Evolutionary conservation across 1,139 yeast genomes (phyloP), one percentile per base, ranked within the genome.

Genomic region (Blastobotrys arbuscula): DNA sequence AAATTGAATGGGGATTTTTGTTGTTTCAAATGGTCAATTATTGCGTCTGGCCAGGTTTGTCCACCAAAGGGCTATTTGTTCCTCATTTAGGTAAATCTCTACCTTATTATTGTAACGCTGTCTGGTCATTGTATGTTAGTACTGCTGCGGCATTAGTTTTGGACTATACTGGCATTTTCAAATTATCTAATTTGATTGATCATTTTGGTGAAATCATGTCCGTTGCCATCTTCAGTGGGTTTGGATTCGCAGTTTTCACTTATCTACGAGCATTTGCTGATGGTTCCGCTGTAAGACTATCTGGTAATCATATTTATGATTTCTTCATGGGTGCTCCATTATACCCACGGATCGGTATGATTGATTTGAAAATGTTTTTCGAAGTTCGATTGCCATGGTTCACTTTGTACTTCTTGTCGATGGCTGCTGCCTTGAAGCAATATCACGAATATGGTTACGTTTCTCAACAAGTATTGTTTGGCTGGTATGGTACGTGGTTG

Each of bases 371-470:
- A 74, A 87, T 92, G 95, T 92, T 90, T 69, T 92, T 89, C 64
- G 98, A 92, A 70, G 97, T 92, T 43, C 81, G 98, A 67, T 75
- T 92, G 54, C 98, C 98, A 15, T 92, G 98, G 98, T 92, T 82
- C 72, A 86, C 88, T 24, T 73, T 92, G 50, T 83, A 84, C 70
- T 86, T 88, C 70, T 68, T 89, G 56, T 76, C 94, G 3, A 70
- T 87, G 54, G 87, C 89, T 26, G 78, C 87, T 44, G 81, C 82
- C 44, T 73, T 87, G 55, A 81, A 80, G 66, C 98, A 92, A 70
- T 79, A 76, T 59, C 96, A 89, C 55, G 71, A 69, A 2, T 88
- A 86, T 62, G 98, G 98, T 19, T 74, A 76, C 58, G 83, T 86
- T 20, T 69, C 90, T 9, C 81, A 89, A 42, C 96, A 89, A 68